Conservation (phyloP, 1,284 basidiomycete species). For the Apiotrichum akiyoshidainum region DNA sequence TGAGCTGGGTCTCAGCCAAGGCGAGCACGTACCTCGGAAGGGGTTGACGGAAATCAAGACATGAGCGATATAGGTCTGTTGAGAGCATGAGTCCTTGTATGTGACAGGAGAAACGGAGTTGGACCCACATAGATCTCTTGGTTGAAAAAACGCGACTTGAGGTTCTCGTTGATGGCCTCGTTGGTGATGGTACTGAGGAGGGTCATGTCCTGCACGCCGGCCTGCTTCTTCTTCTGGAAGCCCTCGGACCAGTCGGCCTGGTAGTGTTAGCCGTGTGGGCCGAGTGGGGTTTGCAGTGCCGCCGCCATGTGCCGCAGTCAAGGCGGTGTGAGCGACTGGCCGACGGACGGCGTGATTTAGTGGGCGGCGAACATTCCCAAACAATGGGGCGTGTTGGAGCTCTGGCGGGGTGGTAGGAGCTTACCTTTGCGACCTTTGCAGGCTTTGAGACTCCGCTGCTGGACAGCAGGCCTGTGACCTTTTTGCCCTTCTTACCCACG, state of each 20-base stretch:
- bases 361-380: no score
- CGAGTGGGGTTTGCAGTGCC: no score
- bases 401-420: neutral
- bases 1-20: neutral
- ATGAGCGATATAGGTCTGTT: slow-evolving; percentile 87
- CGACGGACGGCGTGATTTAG: no score
- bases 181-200: slow-evolving; percentile 95
- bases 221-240: slow-evolving; percentile 97
- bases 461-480: slow-evolving; percentile 65
- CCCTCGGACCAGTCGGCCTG: slow-evolving; percentile 98
- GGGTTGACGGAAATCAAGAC: slow-evolving; percentile 99
- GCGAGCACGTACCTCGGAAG: slow-evolving; percentile 68
- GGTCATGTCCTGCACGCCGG: slow-evolving; percentile 98
- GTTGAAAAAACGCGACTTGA: slow-evolving; percentile 92
- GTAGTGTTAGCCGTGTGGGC: no score
- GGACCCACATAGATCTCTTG: slow-evolving; percentile 79
- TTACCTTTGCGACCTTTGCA: slow-evolving; percentile 23
- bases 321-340: no score
- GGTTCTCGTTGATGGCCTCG: slow-evolving; percentile 95
- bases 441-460: slow-evolving; percentile 40
- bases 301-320: no score
- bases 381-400: no score
- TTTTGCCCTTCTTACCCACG: slow-evolving; percentile 88
- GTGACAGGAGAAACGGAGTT: neutral
- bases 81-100: neutral